phyloP scores from a whole-genome alignment of 768 basidiomycete genomes.

The Russula sp. region DNA sequence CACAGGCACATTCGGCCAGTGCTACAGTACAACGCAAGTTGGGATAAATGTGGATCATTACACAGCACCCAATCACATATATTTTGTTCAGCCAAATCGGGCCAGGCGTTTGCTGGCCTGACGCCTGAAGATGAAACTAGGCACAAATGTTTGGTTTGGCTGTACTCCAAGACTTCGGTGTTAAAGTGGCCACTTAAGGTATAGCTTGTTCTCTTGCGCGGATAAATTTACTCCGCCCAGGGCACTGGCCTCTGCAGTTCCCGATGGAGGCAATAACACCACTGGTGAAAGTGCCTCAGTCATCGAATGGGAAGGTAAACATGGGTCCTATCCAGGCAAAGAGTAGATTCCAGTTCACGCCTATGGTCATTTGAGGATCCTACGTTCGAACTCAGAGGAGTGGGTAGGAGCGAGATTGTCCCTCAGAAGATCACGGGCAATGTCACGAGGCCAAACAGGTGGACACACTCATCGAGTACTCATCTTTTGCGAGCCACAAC shows the following conservation, averaged over 20 bases:
- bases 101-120: neutral
- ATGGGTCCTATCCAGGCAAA: neutral
- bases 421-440: neutral
- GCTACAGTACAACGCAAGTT: neutral
- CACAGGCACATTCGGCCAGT: neutral
- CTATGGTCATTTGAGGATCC: neutral
- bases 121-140: neutral
- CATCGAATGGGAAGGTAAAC: neutral
- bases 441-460: slow-evolving; percentile 9
- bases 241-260: slow-evolving; percentile 7
- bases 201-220: slow-evolving; percentile 7
- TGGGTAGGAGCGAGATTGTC: slow-evolving; percentile 1
- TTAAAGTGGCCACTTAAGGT: slow-evolving; percentile 8
- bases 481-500: neutral
- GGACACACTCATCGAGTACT: neutral
- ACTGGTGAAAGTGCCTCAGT: neutral
- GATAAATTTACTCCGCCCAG: slow-evolving; percentile 1
- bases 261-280: slow-evolving; percentile 1
- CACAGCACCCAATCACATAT: neutral
- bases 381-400: neutral
- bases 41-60: slow-evolving; percentile 1
- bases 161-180: slow-evolving; percentile 1
- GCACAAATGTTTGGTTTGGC: slow-evolving; percentile 9
- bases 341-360: slow-evolving; percentile 1
- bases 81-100: neutral